phyloP scores from a whole-genome alignment of 768 basidiomycete genomes.

The Cytidiella melzeri region DNA sequence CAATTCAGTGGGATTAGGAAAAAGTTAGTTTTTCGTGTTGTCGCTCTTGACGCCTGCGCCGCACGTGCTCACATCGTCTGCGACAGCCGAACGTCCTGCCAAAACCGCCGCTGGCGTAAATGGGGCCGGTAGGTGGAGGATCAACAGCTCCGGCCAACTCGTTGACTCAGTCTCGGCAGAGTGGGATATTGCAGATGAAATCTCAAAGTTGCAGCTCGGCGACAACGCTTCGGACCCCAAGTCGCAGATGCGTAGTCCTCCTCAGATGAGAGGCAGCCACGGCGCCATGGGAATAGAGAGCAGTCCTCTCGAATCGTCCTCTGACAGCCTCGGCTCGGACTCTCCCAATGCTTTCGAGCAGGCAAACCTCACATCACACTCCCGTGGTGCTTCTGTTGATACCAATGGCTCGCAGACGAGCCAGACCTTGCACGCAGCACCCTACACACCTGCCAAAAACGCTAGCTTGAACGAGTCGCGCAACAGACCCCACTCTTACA shows the following conservation, averaged over 20 bases:
- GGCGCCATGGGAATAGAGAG: conserved; percentile 55
- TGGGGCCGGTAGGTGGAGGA: conserved; percentile 51
- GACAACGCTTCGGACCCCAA: conserved; percentile 46
- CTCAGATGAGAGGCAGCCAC: conserved; percentile 54
- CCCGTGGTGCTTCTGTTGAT: conserved; percentile 80
- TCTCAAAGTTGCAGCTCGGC: conserved; percentile 65
- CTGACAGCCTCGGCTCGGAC: conserved; percentile 60
- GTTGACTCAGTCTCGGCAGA: conserved; percentile 52
- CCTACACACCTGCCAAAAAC: conserved; percentile 46
- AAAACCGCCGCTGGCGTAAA: conserved; percentile 33
- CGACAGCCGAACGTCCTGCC: conserved; percentile 30
- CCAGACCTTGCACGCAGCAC: conserved; percentile 48
- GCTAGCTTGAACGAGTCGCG: conserved; percentile 51
- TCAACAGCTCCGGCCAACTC: conserved; percentile 58
- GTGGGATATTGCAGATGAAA: conserved; percentile 71
- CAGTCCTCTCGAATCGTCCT: conserved; percentile 70
- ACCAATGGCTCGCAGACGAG: conserved; percentile 54
- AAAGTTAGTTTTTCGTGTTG: conserved; percentile 14
- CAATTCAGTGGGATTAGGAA: conserved; percentile 17
- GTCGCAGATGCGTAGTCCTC: conserved; percentile 55
- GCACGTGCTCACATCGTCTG: conserved; percentile 7
- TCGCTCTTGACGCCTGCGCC: conserved; percentile 4
- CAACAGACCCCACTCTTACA: conserved; percentile 78
- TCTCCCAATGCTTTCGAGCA: conserved; percentile 67
- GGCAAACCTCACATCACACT: conserved; percentile 59